Percentiles rank a stretch among this genome's conserved stretches.
These are phyloP conservation scores for Phoma sp. DNA, from an alignment of 2,329 filamentous ascomycete species.

Conservation along the genomic window DNA sequence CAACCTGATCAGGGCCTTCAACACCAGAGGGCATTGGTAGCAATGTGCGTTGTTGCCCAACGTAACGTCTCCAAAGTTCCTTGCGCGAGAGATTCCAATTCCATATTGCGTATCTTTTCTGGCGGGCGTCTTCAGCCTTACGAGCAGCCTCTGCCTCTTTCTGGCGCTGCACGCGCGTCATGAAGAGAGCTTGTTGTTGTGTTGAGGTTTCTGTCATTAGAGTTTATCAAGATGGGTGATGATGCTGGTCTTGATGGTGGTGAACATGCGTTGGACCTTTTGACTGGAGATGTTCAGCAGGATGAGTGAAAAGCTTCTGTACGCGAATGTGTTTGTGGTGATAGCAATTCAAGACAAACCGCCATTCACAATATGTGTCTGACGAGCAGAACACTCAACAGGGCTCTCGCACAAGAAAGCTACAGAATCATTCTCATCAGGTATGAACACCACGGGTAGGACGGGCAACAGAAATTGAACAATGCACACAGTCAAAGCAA, in stretches of 20 bases:
- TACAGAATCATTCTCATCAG: background rate
- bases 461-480: background rate
- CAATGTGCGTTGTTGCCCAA: background rate
- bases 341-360: background rate
- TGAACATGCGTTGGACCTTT: too few relatives aligned
- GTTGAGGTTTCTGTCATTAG: too few relatives aligned
- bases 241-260: background rate
- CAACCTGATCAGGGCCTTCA: background rate
- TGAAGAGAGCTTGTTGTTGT: background rate
- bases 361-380: background rate
- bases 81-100: background rate
- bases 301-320: background rate
- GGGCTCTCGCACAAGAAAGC: background rate
- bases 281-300: background rate
- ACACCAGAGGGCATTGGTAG: background rate
- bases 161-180: background rate
- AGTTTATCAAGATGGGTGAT: background rate
- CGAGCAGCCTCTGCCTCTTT: background rate
- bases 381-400: background rate
- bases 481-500: background rate
- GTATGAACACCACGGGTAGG: background rate
- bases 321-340: too few relatives aligned
- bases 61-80: background rate
- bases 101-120: background rate
- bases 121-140: background rate